Conservation (phyloP, 192 early-diverging fungal genomes). For the Funneliformis geosporum region DNA sequence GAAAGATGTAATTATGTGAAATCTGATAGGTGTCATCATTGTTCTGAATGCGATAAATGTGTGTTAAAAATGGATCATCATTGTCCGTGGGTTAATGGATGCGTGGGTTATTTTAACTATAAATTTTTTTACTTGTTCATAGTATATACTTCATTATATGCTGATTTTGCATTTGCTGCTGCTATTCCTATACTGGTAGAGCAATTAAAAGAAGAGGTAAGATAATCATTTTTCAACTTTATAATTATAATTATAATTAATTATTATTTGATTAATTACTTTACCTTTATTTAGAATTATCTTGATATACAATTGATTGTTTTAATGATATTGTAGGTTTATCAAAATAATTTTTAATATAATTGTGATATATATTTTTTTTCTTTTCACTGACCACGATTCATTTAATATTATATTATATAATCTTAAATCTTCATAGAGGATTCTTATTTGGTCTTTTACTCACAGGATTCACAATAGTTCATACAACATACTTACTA, state of each 20-base stretch:
- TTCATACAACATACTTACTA: conserved; percentile 50
- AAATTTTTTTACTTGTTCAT: conserved; percentile 44
- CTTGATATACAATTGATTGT: conserved; percentile 25
- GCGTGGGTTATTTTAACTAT: conserved; percentile 51
- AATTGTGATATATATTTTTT: not conserved
- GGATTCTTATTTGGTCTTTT: conserved; percentile 47
- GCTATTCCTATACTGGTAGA: conserved; percentile 34
- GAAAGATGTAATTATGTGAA: conserved; percentile 48
- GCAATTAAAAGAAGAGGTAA: conserved; percentile 10
- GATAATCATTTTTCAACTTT: not conserved
- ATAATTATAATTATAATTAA: not conserved
- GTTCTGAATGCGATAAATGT: conserved; percentile 51
- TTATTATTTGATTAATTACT: conserved; percentile 6
- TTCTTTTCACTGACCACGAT: not conserved
- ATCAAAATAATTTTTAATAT: not conserved
- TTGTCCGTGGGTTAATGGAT: conserved; percentile 54
- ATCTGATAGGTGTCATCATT: conserved; percentile 58
- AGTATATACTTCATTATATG: conserved; percentile 33
- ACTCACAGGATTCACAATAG: conserved; percentile 50
- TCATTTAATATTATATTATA: not conserved
- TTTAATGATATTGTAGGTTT: conserved; percentile 18
- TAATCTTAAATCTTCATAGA: not conserved
- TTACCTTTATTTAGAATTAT: conserved; percentile 28
- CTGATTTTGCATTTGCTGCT: conserved; percentile 34
- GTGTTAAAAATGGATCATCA: conserved; percentile 61